Evolutionary conservation across 148 eudicot species (phyloP).

Genomic region (Rheum nobile): DNA sequence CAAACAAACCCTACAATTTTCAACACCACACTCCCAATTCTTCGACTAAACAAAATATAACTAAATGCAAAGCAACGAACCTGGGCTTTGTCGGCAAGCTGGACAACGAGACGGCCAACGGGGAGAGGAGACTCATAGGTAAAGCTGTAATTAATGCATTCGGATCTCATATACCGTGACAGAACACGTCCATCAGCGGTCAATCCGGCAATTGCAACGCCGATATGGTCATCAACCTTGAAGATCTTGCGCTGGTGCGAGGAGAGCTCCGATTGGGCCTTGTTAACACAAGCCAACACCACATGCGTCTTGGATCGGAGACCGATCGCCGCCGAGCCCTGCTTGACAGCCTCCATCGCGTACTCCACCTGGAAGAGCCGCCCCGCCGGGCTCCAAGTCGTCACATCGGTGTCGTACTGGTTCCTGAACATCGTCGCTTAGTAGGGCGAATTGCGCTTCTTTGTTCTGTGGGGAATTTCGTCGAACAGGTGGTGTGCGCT

Average conservation of each 20-base stretch:
- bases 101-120: constrained; percentile 90
- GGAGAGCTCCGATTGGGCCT: constrained; percentile 81
- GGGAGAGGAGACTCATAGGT: constrained; percentile 73
- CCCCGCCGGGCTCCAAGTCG: constrained; percentile 98
- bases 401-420: constrained; percentile 97
- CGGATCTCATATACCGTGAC: constrained; percentile 79
- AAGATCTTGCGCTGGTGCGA: constrained; percentile 97
- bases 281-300: constrained; percentile 68
- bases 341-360: constrained; percentile 99
- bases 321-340: constrained; percentile 91
- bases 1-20: background rate
- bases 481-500: background rate
- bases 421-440: constrained; percentile 59
- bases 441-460: background rate
- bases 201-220: constrained; percentile 90
- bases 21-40: background rate
- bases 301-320: constrained; percentile 86
- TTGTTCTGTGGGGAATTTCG: background rate
- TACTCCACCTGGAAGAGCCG: constrained; percentile 87
- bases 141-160: constrained; percentile 62
- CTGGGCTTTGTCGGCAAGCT: constrained; percentile 97
- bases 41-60: background rate
- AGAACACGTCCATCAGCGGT: constrained; percentile 95
- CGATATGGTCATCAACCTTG: constrained; percentile 86
- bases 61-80: constrained; percentile 12